Evolutionary conservation across 169 alveolate species (phyloP).

Genomic region (Plasmodium sp.): DNA sequence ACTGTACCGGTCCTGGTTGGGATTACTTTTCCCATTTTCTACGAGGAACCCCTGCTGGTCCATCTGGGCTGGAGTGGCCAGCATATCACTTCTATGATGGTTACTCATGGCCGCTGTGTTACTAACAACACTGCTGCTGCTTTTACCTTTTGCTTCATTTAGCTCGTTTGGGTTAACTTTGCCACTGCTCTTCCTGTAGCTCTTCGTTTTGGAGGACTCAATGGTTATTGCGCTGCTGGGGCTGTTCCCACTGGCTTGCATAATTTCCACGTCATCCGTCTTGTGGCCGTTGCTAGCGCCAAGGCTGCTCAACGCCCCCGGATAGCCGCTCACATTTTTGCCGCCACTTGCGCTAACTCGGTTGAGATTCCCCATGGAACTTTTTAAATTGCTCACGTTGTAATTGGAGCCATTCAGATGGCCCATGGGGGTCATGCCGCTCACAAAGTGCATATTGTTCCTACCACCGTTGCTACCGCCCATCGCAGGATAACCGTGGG

Average conservation of each 20-base stretch:
- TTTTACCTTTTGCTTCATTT: neutral
- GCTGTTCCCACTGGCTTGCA: neutral
- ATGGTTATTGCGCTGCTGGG: neutral
- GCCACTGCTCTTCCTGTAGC: neutral
- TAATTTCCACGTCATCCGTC: neutral
- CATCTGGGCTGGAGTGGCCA: neutral
- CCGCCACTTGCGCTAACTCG: neutral
- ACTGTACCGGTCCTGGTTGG: neutral
- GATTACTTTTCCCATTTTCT: neutral
- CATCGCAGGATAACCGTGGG: neutral
- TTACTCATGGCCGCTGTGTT: neutral
- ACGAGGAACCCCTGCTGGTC: neutral
- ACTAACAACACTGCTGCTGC: neutral
- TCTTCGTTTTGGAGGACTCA: neutral
- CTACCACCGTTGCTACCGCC: neutral
- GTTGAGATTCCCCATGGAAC: neutral
- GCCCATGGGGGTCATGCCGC: neutral
- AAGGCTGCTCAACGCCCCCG: neutral
- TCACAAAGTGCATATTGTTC: neutral
- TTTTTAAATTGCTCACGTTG: conserved; percentile 5
- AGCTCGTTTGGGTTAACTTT: neutral
- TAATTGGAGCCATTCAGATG: neutral
- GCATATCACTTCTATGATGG: neutral
- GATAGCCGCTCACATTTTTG: neutral
- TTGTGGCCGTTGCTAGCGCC: neutral